Conservation (phyloP, 352 stramenopile genomes). For the Pythium angustatum region DNA sequence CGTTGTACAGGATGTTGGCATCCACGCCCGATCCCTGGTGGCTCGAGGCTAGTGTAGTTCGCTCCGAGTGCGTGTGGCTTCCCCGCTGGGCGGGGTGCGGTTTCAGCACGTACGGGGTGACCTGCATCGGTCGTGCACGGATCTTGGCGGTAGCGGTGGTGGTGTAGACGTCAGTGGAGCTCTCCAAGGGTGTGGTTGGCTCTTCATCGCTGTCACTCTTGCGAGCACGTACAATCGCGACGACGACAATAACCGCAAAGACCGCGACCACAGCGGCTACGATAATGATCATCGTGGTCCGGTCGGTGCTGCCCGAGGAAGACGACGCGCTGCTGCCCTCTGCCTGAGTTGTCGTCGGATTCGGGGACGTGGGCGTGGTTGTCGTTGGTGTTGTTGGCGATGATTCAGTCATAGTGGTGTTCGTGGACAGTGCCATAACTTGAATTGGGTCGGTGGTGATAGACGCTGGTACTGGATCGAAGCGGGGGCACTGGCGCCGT, state of each 20-base stretch:
- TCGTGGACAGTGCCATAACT: neutral
- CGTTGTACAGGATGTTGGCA: neutral
- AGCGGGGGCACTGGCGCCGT: neutral
- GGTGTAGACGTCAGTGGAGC: no score
- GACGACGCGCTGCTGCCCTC: neutral
- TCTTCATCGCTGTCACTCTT: neutral
- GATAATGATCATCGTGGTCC: slow-evolving; percentile 2
- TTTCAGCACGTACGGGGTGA: neutral
- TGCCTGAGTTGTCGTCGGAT: neutral
- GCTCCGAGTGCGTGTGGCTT: slow-evolving; percentile 1
- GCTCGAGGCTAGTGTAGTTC: neutral
- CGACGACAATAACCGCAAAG: slow-evolving; percentile 24
- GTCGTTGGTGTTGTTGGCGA: neutral
- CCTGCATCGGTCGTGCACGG: neutral
- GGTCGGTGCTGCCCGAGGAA: neutral
- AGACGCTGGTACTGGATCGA: no score
- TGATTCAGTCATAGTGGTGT: neutral
- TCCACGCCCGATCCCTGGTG: neutral
- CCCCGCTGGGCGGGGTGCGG: neutral
- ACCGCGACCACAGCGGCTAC: slow-evolving; percentile 4
- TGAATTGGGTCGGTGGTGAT: neutral
- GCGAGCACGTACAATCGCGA: slow-evolving; percentile 33
- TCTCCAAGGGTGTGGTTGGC: no score
- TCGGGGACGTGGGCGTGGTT: neutral
- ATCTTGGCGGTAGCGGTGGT: neutral